Conservation (phyloP, 192 early-diverging fungal species). For the Helicostylum pulchrum region DNA sequence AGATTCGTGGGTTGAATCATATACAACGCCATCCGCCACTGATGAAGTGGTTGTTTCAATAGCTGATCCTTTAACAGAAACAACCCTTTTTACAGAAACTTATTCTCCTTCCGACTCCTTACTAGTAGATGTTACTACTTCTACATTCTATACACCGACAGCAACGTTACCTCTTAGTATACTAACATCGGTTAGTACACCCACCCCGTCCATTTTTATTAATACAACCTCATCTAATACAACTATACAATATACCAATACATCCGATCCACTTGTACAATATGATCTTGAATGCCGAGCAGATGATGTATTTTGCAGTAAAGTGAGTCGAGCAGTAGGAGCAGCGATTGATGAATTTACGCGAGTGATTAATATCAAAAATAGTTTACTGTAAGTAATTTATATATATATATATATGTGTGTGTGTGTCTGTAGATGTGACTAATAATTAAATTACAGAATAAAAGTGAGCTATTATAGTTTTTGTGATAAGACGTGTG, state of each 20-base stretch:
- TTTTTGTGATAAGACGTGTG: slow-evolving; percentile 12
- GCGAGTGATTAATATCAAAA: slow-evolving; percentile 23
- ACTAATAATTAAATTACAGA: too few relatives aligned
- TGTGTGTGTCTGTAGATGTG: too few relatives aligned
- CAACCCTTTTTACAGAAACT: neutral
- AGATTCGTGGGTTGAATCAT: neutral
- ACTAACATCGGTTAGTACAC: neutral
- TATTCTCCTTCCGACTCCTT: neutral
- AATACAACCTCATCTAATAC: slow-evolving; percentile 6
- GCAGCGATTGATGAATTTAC: slow-evolving; percentile 27
- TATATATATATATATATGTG: neutral
- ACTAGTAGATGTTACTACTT: too few relatives aligned
- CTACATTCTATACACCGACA: too few relatives aligned
- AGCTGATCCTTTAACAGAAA: neutral
- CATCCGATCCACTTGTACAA: slow-evolving; percentile 10
- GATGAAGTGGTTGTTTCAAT: too few relatives aligned
- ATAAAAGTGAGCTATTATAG: slow-evolving; percentile 6
- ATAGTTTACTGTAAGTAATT: slow-evolving; percentile 25
- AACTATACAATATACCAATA: slow-evolving; percentile 22
- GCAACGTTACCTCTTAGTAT: neutral
- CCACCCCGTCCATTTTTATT: neutral
- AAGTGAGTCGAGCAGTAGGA: slow-evolving; percentile 17
- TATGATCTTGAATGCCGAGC: slow-evolving; percentile 22
- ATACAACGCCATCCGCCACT: neutral
- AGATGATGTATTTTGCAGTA: slow-evolving; percentile 28